These are phyloP conservation scores for Bryoerythrophyllum caledonicum DNA, from an alignment of 225 moss, liverwort and hornwort species.

Conservation along the genomic window DNA sequence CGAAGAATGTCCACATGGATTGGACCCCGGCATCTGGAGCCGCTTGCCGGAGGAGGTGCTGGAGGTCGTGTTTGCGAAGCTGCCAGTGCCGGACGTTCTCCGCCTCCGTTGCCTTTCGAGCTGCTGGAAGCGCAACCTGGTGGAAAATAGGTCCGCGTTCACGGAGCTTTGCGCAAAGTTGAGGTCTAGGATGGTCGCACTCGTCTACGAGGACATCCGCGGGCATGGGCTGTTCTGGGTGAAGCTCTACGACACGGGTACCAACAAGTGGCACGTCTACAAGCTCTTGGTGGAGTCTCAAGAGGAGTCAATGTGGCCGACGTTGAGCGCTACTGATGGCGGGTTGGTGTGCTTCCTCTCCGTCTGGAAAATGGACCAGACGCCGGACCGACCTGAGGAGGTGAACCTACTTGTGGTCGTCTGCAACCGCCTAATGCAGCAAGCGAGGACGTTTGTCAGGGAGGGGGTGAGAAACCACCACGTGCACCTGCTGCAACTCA, in stretches of 20 bases:
- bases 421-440: too few species aligned
- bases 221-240: not conserved
- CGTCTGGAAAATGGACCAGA: too few species aligned
- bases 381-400: too few species aligned
- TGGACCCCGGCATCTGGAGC: not conserved
- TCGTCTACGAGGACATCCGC: not conserved
- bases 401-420: too few species aligned
- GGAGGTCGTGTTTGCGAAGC: not conserved
- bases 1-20: too few species aligned
- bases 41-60: not conserved
- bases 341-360: too few species aligned
- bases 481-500: too few species aligned
- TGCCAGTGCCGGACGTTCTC: not conserved
- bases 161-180: not conserved
- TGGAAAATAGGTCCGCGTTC: not conserved
- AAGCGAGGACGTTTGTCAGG: too few species aligned
- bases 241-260: slow-evolving; percentile 1
- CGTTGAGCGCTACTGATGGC: not conserved
- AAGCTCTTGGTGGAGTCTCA: not conserved
- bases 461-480: too few species aligned
- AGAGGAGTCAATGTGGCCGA: too few species aligned
- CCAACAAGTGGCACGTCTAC: too few species aligned
- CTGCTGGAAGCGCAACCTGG: not conserved
- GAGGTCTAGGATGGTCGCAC: not conserved
- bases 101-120: not conserved